Evolutionary conservation across 306 rosid species (phyloP).

Genomic region (Lathyrus oleraceus): DNA sequence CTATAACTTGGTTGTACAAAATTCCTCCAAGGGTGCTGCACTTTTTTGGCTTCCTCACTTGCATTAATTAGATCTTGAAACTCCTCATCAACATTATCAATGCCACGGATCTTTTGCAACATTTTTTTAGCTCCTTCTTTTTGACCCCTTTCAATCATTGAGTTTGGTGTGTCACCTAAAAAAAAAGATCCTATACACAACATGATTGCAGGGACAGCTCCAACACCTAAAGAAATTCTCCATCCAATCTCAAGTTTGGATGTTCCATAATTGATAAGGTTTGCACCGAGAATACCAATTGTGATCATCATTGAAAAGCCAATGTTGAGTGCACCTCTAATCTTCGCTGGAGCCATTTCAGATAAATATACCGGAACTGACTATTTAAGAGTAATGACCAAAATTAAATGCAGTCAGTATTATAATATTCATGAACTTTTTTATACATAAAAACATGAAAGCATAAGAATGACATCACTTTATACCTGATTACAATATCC

Average conservation of each 20-base stretch:
- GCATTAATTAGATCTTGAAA: background rate
- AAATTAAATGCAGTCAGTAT: background rate
- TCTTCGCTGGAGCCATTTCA: constrained; percentile 22
- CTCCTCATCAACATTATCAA: background rate
- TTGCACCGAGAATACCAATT: constrained; percentile 18
- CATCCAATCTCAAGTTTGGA: background rate
- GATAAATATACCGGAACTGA: constrained; percentile 31
- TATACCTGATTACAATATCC: constrained; percentile 35
- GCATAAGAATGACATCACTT: background rate
- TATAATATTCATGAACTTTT: background rate
- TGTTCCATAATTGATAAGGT: background rate
- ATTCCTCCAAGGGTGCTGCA: background rate
- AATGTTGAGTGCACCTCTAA: constrained; percentile 1
- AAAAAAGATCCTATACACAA: constrained; percentile 6
- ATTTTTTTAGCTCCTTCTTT: background rate
- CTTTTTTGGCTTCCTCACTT: background rate
- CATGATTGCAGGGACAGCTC: background rate
- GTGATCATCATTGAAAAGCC: background rate
- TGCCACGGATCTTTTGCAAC: background rate
- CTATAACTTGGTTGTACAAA: background rate
- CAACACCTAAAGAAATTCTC: background rate
- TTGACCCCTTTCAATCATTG: background rate
- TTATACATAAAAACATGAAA: background rate
- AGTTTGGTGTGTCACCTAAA: background rate
- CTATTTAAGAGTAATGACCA: background rate